Evolutionary conservation across 352 stramenopile species (phyloP), one percentile per base, ranked within the genome.

Genomic region (Phytopythium sindhum): DNA sequence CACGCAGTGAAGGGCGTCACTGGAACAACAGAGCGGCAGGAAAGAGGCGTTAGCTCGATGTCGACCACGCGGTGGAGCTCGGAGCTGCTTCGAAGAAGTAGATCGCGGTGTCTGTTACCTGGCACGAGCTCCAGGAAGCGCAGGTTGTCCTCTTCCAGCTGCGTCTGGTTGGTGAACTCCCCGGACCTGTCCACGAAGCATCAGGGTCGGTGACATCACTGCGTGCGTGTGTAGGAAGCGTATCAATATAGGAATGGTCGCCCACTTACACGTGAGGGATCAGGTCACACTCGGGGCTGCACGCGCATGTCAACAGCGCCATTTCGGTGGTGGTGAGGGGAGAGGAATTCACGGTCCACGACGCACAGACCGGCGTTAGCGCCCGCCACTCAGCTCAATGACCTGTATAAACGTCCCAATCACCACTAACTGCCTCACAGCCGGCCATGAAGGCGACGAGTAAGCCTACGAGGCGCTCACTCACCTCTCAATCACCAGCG

Each of bases 261-360:
- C n/a, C n/a, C n/a, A 39, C 33, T 10, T 39, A 90, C 78, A 93
- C 81, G 67, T 91, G 84, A 8, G 81, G 89, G 72, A 90, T 69
- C 51, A 83, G 63, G 24, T 69, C 59, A 64, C 78, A 88, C 54
- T 70, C 65, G 11, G 84, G 81, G 28, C 84, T 91, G 66, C 11
- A 60, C 53, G 63, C 55, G 33, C 15, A 47, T 37, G 45, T 28
- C n/a, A 26, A 31, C 6, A 7, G 23, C 23, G 23, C 21, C 42
- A 26, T 24, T 50, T 23, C 21, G 21, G 19, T 21, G 15, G 68
- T n/a, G n/a, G n/a, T n/a, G n/a, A n/a, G n/a, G n/a, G n/a, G n/a
- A n/a, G n/a, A 60, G 42, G 14, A 39, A 10, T 39, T 39, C 33
- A 10, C 14, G 33, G 33, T 4, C 10, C 1, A 39, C 33, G 33